Evolutionary conservation across 345 rosid species (phyloP), one percentile per base, ranked within the genome.

Genomic region (Eucalyptus globulus): DNA sequence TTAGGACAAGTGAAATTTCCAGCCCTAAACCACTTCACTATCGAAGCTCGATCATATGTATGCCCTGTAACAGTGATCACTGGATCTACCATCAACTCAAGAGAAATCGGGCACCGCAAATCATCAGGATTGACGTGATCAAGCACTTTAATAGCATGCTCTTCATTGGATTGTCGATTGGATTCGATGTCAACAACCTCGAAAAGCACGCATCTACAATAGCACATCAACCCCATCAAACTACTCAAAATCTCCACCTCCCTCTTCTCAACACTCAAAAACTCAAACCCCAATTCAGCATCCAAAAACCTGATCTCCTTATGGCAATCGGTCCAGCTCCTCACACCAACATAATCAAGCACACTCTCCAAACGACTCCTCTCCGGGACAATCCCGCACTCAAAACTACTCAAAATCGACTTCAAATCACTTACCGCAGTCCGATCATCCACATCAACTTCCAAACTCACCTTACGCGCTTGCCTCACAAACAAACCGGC

Each of bases 21-120:
- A 29, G 96, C 90, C 26, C 91, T 49, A 87, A 96, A 91, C 98
- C 99, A 96, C 49, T 93, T 95, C 43, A 91, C 51, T 51, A 96
- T 95, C 11, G 98, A 95, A 88, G 90, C 88, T 40, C 99, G 94
- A 87, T 95, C 98, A 89, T 96, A 96, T 1, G 97, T 95, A 86
- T 95, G 97, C 3, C 97, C 99, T 2, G 99, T 92, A 81, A 90
- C 91, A 29, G 96, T 90, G 72, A 93, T 92, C 44, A 96, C 98
- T 1, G 98, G 99, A 90, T 95, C 96, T 5, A 34, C 89, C 99
- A 95, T 96, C 40, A 94, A 89, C 92, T 95, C 98, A 15, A 96
- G 94, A 45, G 98, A 93, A 60, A 96, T 94, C 7, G 99, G 98
- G 86, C 99, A 95, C 83, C 92, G 95, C 80, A 96, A 93, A 94